Percentiles rank a stretch among this genome's conserved stretches.
phyloP scores from a whole-genome alignment of 140 eudicot species.

The Oenanthe javanica region DNA sequence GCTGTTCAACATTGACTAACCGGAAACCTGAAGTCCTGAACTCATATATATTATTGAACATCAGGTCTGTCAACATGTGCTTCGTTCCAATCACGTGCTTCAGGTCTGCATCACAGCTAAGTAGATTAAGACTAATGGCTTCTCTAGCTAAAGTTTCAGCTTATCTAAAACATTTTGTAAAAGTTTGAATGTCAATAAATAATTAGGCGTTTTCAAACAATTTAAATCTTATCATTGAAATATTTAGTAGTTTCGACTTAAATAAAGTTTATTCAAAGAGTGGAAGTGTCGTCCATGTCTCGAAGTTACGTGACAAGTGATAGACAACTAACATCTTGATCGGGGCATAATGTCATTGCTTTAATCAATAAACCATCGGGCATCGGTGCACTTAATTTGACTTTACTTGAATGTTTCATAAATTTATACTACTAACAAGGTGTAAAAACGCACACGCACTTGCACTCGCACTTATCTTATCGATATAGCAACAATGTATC shows the following conservation, averaged over 20 bases:
- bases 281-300: not conserved
- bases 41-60: no score
- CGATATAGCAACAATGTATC: no score
- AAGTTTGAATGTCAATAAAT: not conserved
- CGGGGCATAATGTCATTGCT: no score
- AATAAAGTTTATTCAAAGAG: not conserved
- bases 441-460: not conserved
- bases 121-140: no score
- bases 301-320: not conserved
- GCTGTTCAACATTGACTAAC: no score
- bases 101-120: not conserved
- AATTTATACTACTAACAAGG: not conserved
- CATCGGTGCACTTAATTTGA: not conserved
- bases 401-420: not conserved
- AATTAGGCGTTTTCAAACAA: not conserved
- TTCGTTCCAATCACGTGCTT: not conserved
- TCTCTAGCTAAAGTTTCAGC: not conserved
- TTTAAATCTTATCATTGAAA: no score
- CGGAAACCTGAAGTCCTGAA: no score
- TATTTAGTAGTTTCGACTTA: no score
- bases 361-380: no score
- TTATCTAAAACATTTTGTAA: no score
- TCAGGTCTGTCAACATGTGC: not conserved
- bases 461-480: no score
- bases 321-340: not conserved